Base-by-base conservation (phyloP, 371 early-diverging fungal species). In the Umbelopsis sp. region DNA sequence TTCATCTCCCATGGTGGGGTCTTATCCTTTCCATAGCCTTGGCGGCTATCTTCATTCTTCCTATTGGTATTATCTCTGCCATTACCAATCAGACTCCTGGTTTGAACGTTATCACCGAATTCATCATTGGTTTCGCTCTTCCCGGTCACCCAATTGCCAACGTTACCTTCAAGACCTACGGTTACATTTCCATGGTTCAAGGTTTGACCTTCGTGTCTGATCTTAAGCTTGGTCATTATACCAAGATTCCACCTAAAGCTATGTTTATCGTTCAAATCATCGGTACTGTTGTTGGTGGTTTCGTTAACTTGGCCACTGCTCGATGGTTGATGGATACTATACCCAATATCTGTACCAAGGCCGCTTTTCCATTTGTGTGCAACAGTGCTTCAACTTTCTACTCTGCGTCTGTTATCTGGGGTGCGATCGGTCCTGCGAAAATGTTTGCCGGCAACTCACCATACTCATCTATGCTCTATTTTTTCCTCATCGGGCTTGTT, bases 1-100 rank as follows among this genome's bases (percentile, higher is more conserved):
- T 89, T n/a, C 72, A 80, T 37, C 75, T 86, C 50, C 87, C 86
- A 10, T 91, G 90, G 90, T 92, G 90, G 87, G 88, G 83, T 70
- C 69, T 91, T 41, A 70, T 92, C 66, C 74, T 94, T 3, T 88
- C 91, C 44, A 71, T 90, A 1, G 78, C 73, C 29, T 80, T 93
- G 14, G 79, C 91, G 24, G 70, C 82, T 20, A 70, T 91, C 65
- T 89, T 94, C 72, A 82, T 92, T 7, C 73, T 96, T 5, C 95
- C 97, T 1, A 86, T 94, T 50, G 94, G 93, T 76, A 91, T 93
- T 63, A 84, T 93, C 62, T 82, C 84, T 44, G 94, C 94, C 29
- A 79, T 93, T 22, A 90, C 78, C 70, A 90, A 89, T 69, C 87
- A 88, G 62, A 80, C 85, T 44, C 91, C 91, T 24, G 91, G 89